Evolutionary conservation across 805 yeast species (phyloP).

Genomic region (Yamadazyma sp.): DNA sequence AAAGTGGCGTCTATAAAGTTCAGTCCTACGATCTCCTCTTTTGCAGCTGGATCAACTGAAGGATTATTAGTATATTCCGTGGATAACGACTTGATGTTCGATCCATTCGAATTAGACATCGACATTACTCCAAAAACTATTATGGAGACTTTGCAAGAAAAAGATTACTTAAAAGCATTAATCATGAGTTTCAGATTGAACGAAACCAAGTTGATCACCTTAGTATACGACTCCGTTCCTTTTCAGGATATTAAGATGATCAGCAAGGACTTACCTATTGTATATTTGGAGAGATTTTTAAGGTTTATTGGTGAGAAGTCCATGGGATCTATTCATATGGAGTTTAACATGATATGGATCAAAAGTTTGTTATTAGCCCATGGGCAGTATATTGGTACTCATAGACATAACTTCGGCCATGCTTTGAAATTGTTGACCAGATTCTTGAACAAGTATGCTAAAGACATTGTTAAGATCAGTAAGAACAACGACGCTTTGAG

Average conservation of each 20-base stretch:
- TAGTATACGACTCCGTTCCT: slow-evolving; percentile 73
- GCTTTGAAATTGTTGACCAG: slow-evolving; percentile 70
- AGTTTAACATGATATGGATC: slow-evolving; percentile 82
- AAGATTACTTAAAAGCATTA: slow-evolving; percentile 70
- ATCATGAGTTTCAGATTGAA: slow-evolving; percentile 94
- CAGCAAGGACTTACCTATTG: slow-evolving; percentile 67
- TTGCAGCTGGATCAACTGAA: slow-evolving; percentile 95
- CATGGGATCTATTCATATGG: slow-evolving; percentile 76
- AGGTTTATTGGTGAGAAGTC: slow-evolving; percentile 67
- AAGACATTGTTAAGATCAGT: slow-evolving; percentile 61
- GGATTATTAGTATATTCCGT: slow-evolving; percentile 82
- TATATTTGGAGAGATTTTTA: slow-evolving; percentile 69
- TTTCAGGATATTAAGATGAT: slow-evolving; percentile 67
- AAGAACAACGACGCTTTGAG: slow-evolving; percentile 55
- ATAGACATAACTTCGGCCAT: slow-evolving; percentile 62
- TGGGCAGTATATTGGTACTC: slow-evolving; percentile 67
- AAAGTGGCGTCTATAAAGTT: slow-evolving; percentile 75
- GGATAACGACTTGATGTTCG: slow-evolving; percentile 73
- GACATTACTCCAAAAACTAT: slow-evolving; percentile 87
- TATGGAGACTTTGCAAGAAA: slow-evolving; percentile 55
- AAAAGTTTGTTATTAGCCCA: slow-evolving; percentile 65
- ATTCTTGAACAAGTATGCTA: slow-evolving; percentile 70
- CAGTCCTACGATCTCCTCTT: slow-evolving; percentile 86
- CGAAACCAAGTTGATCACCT: slow-evolving; percentile 69
- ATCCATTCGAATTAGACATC: slow-evolving; percentile 91